Percentiles rank a stretch among this genome's conserved stretches.
Evolutionary conservation across 345 rosid species (phyloP).

Genomic region (Cardiospermum halicacabum): DNA sequence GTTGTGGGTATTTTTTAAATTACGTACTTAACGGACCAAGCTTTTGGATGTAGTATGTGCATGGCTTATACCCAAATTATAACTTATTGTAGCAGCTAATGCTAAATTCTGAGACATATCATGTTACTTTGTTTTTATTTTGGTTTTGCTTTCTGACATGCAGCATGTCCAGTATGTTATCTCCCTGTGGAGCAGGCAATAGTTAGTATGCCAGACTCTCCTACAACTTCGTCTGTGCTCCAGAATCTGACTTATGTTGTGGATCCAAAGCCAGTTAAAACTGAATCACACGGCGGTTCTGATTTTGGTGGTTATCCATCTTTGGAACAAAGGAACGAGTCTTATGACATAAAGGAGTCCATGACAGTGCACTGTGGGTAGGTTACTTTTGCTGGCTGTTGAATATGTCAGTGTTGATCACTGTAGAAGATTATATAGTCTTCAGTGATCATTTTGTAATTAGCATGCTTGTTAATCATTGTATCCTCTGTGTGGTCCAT

Average conservation of each 20-base stretch:
- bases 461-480: conserved; percentile 1
- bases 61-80: neutral
- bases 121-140: conserved; percentile 1
- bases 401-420: neutral
- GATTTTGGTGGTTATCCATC: conserved; percentile 90
- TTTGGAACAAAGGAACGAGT: conserved; percentile 54
- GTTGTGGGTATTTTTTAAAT: conserved; percentile 1
- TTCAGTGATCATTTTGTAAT: neutral
- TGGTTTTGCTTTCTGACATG: conserved; percentile 14
- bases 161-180: conserved; percentile 91
- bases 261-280: conserved; percentile 50
- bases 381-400: conserved; percentile 16
- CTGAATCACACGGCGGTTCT: conserved; percentile 69
- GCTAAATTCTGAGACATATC: conserved; percentile 2
- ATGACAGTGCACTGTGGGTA: conserved; percentile 93
- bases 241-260: conserved; percentile 52
- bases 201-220: conserved; percentile 58
- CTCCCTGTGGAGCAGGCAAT: conserved; percentile 68
- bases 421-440: neutral
- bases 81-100: neutral
- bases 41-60: neutral
- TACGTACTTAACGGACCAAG: conserved; percentile 4
- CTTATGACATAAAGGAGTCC: conserved; percentile 65
- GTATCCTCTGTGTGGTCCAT: conserved; percentile 1
- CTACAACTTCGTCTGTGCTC: conserved; percentile 54